A percentile compares a stretch with the other conserved stretches of the same genome.
Conservation (phyloP, 768 basidiomycete genomes). For the Phanerochaete sordida region DNA sequence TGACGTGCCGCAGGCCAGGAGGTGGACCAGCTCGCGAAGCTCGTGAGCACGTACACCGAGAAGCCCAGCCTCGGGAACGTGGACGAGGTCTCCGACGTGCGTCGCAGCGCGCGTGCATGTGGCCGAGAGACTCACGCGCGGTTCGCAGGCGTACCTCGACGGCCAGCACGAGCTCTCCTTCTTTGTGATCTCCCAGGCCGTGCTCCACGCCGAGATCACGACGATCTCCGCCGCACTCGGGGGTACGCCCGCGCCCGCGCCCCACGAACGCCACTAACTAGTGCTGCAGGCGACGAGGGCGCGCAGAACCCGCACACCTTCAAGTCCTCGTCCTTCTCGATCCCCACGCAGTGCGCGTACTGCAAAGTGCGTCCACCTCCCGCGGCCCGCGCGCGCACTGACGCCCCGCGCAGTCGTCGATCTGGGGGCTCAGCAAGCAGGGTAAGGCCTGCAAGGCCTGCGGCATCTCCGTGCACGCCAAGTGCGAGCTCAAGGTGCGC, state of each 20-base stretch:
- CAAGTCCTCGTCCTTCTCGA: conserved; percentile 83
- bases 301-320: conserved; percentile 69
- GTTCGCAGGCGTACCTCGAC: conserved; percentile 58
- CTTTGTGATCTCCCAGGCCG: conserved; percentile 51
- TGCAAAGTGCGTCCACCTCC: conserved; percentile 57
- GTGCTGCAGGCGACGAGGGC: conserved; percentile 64
- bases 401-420: conserved; percentile 52
- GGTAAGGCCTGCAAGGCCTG: conserved; percentile 82
- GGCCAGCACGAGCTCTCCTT: conserved; percentile 54
- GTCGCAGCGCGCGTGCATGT: conserved; percentile 17
- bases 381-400: neutral
- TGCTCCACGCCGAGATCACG: conserved; percentile 63
- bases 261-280: neutral
- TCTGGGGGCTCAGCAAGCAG: conserved; percentile 86
- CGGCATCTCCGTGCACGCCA: conserved; percentile 75
- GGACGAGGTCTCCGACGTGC: conserved; percentile 33
- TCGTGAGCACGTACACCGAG: conserved; percentile 43
- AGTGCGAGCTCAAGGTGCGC: conserved; percentile 84
- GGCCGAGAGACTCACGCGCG: neutral
- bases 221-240: conserved; percentile 58
- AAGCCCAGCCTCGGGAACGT: conserved; percentile 51
- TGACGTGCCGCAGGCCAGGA: conserved; percentile 45
- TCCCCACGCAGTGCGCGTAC: conserved; percentile 78
- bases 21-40: conserved; percentile 43
- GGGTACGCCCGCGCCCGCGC: conserved; percentile 37